Conservation (phyloP, 129 eudicot genomes). For the Flaveria trinervia region DNA sequence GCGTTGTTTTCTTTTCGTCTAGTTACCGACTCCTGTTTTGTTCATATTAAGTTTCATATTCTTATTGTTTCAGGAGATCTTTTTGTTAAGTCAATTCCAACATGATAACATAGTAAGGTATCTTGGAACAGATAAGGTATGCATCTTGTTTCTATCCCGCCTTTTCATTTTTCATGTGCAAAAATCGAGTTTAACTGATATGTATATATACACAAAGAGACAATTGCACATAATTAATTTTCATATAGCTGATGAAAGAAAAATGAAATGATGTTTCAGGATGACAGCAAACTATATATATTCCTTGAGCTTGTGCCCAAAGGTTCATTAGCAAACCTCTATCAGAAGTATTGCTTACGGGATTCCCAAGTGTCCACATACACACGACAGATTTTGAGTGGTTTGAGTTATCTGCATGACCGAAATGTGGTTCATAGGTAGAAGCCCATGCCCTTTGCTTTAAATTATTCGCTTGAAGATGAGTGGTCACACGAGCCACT, state of each 20-base stretch:
- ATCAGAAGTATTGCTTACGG: conserved; percentile 56
- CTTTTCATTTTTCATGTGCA: too few species aligned
- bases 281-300: conserved; percentile 67
- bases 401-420: conserved; percentile 70
- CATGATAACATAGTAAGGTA: conserved; percentile 83
- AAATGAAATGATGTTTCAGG: conserved; percentile 50
- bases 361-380: conserved; percentile 81
- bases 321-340: conserved; percentile 77
- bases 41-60: conserved; percentile 12
- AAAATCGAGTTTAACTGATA: background rate
- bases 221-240: background rate
- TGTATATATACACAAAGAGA: background rate
- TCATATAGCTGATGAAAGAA: background rate
- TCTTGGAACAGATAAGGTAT: conserved; percentile 79
- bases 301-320: conserved; percentile 82
- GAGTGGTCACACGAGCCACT: conserved; percentile 4
- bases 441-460: conserved; percentile 12
- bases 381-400: conserved; percentile 84
- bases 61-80: conserved; percentile 62
- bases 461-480: background rate
- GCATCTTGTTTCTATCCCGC: background rate
- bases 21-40: background rate
- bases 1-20: background rate
- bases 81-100: conserved; percentile 66
- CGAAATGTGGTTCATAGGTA: conserved; percentile 86